A percentile compares a stretch with the other conserved stretches of the same genome.
phyloP scores from a whole-genome alignment of 192 early-diverging fungal genomes.

The Kappamyces sp. region DNA sequence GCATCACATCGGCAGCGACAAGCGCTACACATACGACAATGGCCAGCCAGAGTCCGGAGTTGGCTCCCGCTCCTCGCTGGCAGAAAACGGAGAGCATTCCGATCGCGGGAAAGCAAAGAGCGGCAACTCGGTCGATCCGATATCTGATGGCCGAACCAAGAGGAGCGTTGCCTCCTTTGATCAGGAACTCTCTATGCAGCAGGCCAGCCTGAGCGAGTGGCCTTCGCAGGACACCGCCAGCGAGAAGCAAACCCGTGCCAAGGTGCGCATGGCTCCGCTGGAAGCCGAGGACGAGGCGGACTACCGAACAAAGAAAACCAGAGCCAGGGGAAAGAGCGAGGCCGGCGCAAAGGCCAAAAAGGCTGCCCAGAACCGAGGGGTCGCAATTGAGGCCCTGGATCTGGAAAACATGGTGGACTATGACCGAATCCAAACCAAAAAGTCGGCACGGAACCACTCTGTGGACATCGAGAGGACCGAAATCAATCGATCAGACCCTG shows the following conservation, averaged over 20 bases:
- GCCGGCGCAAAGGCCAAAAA: background rate
- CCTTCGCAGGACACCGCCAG: background rate
- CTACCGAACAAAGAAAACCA: constrained; percentile 2
- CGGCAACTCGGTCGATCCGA: background rate
- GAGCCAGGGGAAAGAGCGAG: constrained; percentile 5
- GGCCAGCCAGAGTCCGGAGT: no score
- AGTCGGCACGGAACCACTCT: no score
- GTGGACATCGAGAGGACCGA: background rate
- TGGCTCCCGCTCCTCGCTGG: no score
- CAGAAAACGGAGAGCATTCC: no score
- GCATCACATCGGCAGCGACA: no score
- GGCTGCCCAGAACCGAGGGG: background rate
- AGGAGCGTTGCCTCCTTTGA: background rate
- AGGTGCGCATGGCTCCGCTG: background rate
- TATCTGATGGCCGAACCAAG: background rate
- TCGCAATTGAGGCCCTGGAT: background rate
- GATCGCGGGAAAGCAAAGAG: no score
- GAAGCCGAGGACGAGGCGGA: constrained; percentile 5
- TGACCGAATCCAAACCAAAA: no score
- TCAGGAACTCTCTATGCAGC: no score
- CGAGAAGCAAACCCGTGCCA: background rate
- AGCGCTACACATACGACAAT: no score
- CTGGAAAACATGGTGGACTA: background rate
- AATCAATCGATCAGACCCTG: background rate
- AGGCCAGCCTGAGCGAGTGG: background rate